Conservation (phyloP, 345 rosid species). For the Eucalyptus curtisii region DNA sequence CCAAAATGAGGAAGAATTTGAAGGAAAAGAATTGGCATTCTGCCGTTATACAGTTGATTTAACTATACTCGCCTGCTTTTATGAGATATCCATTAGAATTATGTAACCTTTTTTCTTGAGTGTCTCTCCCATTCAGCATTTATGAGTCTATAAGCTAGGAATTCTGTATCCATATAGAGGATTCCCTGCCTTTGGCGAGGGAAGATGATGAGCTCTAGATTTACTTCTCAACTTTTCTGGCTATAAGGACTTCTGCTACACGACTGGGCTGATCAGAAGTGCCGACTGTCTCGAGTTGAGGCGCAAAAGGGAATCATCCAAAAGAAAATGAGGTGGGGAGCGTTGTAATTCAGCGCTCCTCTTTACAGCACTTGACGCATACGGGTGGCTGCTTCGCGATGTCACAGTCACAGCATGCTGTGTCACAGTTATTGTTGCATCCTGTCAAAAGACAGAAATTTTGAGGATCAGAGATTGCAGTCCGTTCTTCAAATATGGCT, state of each 20-base stretch:
- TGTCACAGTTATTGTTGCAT: slow-evolving; percentile 68
- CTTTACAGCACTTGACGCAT: slow-evolving; percentile 57
- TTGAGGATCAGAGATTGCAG: neutral
- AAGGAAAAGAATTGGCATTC: neutral
- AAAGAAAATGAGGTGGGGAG: neutral
- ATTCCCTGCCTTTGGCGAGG: neutral
- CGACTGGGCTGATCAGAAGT: neutral
- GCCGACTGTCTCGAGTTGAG: neutral
- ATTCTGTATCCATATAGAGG: neutral
- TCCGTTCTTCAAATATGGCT: neutral
- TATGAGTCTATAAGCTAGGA: neutral
- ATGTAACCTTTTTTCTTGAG: neutral
- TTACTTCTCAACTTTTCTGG: neutral
- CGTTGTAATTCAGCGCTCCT: slow-evolving; percentile 5
- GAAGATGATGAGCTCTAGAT: neutral
- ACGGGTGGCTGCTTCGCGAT: slow-evolving; percentile 55
- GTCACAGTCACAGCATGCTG: slow-evolving; percentile 66
- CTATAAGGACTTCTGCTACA: neutral
- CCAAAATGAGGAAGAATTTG: neutral
- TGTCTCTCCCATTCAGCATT: neutral
- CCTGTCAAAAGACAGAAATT: slow-evolving; percentile 20
- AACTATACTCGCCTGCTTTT: neutral
- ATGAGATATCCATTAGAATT: neutral
- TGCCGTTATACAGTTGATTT: neutral
- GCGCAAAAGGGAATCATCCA: neutral